These are phyloP conservation scores for Suillus weaverae DNA, from an alignment of 768 basidiomycete species.

Conservation along the genomic window DNA sequence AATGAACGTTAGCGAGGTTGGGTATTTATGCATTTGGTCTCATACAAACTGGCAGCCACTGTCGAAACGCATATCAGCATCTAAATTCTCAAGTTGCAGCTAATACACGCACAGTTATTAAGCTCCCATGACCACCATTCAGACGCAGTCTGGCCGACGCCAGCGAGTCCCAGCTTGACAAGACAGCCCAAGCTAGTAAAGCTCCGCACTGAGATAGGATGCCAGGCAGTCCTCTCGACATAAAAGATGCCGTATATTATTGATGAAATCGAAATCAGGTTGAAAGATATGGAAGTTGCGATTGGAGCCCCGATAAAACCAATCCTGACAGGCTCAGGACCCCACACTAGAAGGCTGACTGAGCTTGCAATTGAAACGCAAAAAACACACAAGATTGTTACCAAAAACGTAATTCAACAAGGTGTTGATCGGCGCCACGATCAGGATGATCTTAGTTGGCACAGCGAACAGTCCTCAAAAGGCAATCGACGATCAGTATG, in stretches of 20 bases:
- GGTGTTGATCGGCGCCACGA: constrained; percentile 85
- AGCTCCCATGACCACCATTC: constrained; percentile 99
- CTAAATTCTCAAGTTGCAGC: not conserved
- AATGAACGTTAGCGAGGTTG: constrained; percentile 14
- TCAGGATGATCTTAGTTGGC: constrained; percentile 79
- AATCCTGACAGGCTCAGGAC: constrained; percentile 36
- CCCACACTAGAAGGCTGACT: constrained; percentile 12
- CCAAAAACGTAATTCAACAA: constrained; percentile 85
- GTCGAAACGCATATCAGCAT: not conserved
- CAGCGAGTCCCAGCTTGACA: constrained; percentile 76
- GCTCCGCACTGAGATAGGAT: constrained; percentile 62
- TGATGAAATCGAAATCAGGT: constrained; percentile 69
- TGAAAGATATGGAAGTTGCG: constrained; percentile 86
- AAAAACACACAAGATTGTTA: constrained; percentile 28
- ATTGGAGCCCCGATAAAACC: constrained; percentile 70
- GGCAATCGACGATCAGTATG: constrained; percentile 29
- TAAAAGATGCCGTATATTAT: constrained; percentile 63
- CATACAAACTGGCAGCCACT: constrained; percentile 59
- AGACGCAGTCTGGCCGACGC: constrained; percentile 76
- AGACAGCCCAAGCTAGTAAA: constrained; percentile 71
- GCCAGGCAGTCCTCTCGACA: constrained; percentile 76
- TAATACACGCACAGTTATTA: constrained; percentile 43
- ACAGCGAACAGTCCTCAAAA: constrained; percentile 63
- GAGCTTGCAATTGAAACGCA: constrained; percentile 5
- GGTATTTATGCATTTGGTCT: not conserved